Conservation (phyloP, 768 basidiomycete genomes). For the Suillus occidentalis region DNA sequence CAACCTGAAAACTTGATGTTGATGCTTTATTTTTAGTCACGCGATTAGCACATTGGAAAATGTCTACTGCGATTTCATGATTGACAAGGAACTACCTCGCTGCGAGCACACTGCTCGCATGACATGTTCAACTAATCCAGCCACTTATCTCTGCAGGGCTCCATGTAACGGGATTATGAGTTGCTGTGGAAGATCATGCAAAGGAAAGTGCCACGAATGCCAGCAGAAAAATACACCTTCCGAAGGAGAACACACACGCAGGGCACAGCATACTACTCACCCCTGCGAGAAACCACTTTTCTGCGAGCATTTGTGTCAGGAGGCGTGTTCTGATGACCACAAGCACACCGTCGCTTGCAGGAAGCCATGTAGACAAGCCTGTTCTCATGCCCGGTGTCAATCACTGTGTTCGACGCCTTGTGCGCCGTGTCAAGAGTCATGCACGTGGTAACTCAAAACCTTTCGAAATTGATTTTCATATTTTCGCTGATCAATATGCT, state of each 20-base stretch:
- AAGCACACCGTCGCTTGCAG: conserved; percentile 48
- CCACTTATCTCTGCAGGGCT: conserved; percentile 37
- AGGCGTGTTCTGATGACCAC: conserved; percentile 50
- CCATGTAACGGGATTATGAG: conserved; percentile 45
- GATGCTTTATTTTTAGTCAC: conserved; percentile 36
- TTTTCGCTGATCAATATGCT: background rate
- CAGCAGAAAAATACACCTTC: conserved; percentile 26
- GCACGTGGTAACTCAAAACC: conserved; percentile 45
- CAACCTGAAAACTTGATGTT: background rate
- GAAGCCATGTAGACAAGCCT: conserved; percentile 51
- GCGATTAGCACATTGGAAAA: conserved; percentile 43
- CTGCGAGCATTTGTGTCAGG: conserved; percentile 56
- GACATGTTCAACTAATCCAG: conserved; percentile 47
- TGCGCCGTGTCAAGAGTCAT: conserved; percentile 61
- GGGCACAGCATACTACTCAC: conserved; percentile 43
- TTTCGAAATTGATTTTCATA: background rate
- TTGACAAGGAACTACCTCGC: conserved; percentile 43
- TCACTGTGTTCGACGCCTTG: conserved; percentile 52
- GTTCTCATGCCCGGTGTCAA: conserved; percentile 51
- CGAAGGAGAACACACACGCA: conserved; percentile 1
- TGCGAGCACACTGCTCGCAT: conserved; percentile 57
- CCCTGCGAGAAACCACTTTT: conserved; percentile 51
- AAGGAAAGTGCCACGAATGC: conserved; percentile 49
- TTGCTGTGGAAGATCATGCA: conserved; percentile 57
- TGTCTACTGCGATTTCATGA: conserved; percentile 42